Evolutionary conservation across 73 alveolate genomes (phyloP).

Genomic region (Tetrahymena borealis): DNA sequence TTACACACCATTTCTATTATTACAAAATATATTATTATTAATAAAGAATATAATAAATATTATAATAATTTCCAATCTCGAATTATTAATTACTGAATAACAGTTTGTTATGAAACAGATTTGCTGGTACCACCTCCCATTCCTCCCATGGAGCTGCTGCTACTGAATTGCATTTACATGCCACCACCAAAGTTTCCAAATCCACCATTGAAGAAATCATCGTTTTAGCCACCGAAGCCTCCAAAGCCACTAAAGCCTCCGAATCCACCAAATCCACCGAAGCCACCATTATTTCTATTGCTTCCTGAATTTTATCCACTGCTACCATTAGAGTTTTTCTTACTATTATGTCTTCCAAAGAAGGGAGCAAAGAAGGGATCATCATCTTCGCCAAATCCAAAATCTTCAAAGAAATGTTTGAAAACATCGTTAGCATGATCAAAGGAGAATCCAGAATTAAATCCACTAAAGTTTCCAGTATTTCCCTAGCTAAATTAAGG

Average conservation of each 20-base stretch:
- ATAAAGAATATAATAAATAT: constrained; percentile 15
- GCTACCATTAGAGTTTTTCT: constrained; percentile 36
- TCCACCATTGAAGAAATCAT: constrained; percentile 16
- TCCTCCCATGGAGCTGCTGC: constrained; percentile 19
- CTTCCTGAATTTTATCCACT: not conserved
- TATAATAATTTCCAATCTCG: not conserved
- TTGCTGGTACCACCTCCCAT: constrained; percentile 28
- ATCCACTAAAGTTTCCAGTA: constrained; percentile 40
- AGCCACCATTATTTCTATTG: constrained; percentile 46
- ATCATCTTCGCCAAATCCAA: constrained; percentile 65
- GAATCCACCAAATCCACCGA: constrained; percentile 49
- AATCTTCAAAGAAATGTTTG: constrained; percentile 69
- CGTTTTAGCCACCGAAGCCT: constrained; percentile 28
- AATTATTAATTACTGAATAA: not conserved
- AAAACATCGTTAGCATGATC: constrained; percentile 78
- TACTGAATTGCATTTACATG: not conserved
- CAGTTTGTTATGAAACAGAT: not conserved
- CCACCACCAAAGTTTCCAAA: constrained; percentile 23
- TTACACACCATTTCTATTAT: constrained; percentile 57
- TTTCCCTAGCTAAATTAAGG: constrained; percentile 1
- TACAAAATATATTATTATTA: constrained; percentile 24
- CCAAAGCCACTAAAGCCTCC: constrained; percentile 53
- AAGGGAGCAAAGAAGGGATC: constrained; percentile 51
- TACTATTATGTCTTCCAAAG: constrained; percentile 38
- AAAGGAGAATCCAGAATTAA: constrained; percentile 61